Conservation (phyloP, 192 early-diverging fungal genomes). For the Coemansia sp. region DNA sequence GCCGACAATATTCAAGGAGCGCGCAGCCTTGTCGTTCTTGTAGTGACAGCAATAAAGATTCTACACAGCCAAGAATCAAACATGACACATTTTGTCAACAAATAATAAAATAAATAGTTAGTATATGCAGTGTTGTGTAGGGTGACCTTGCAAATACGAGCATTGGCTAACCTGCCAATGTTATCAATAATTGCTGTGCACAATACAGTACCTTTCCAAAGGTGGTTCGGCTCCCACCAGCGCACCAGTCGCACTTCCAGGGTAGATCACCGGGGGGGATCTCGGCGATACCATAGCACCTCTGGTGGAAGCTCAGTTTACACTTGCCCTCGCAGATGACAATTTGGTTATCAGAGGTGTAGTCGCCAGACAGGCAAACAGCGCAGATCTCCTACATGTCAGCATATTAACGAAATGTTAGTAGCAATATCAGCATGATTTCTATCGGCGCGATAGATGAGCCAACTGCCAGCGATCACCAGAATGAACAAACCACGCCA, state of each 20-base stretch:
- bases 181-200: not conserved
- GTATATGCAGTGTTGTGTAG: not conserved
- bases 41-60: slow-evolving; percentile 53
- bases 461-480: not conserved
- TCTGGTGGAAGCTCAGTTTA: slow-evolving; percentile 34
- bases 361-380: slow-evolving; percentile 42
- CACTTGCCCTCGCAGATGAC: slow-evolving; percentile 56
- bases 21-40: slow-evolving; percentile 40
- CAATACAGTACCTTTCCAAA: slow-evolving; percentile 30
- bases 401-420: not conserved
- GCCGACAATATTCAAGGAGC: slow-evolving; percentile 26
- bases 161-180: not conserved
- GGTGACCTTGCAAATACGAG: not conserved
- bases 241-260: slow-evolving; percentile 53
- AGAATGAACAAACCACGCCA: not conserved
- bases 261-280: slow-evolving; percentile 52
- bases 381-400: slow-evolving; percentile 45
- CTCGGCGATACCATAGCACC: slow-evolving; percentile 43
- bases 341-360: slow-evolving; percentile 33
- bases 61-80: slow-evolving; percentile 18
- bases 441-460: not conserved
- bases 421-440: not conserved
- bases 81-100: not conserved
- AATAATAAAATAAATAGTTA: not conserved
- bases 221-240: slow-evolving; percentile 10